Evolutionary conservation across 192 early-diverging fungal species (phyloP), one percentile per base, ranked within the genome.

Genomic region (Rhizoclosmatium sp.): DNA sequence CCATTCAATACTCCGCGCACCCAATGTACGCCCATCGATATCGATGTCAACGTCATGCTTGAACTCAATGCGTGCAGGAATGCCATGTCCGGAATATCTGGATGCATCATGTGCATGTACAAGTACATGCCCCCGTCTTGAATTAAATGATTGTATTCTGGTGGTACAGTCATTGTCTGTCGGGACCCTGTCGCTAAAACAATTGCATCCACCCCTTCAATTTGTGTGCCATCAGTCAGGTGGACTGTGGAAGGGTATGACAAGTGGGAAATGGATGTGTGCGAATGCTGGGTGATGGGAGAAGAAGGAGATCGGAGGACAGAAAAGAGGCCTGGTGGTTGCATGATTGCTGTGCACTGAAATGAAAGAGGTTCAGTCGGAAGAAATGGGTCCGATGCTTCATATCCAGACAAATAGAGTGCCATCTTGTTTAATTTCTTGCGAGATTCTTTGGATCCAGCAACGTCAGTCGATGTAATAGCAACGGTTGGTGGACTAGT

Each of bases 71-170:
- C 51, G 5, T 54, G 51, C 5, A 7, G 16, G 16, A 69, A 69
- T 4, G 67, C 67, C 67, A 69, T 69, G 23, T 69, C 67, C 3
- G 16, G 67, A 23, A 69, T 69, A 40, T 69, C 67, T 41, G 67
- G 67, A 44, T 69, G 67, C 21, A 69, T 23, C 21, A 69, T 46
- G 14, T 47, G 31, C 31, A 23, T 23, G 19, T 69, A 69, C 40
- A 69, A 23, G 46, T 45, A 69, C 42, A 47, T 16, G 7, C 67
- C 67, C 3, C 45, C 45, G 46, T 7, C 7, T 47, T 69, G 40
- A 42, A 69, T 23, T 14, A 69, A 19, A 44, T 47, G 12, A 16
- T 69, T 44, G 42, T 45, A 47, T 14, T 44, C 67, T 10, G 39
- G 40, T 12, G 67, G 67, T 2, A 69, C 67, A 47, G 46, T 23